Base-by-base conservation (phyloP, 2,329 filamentous ascomycete genomes). In the Dryadomyces sulphureus region DNA sequence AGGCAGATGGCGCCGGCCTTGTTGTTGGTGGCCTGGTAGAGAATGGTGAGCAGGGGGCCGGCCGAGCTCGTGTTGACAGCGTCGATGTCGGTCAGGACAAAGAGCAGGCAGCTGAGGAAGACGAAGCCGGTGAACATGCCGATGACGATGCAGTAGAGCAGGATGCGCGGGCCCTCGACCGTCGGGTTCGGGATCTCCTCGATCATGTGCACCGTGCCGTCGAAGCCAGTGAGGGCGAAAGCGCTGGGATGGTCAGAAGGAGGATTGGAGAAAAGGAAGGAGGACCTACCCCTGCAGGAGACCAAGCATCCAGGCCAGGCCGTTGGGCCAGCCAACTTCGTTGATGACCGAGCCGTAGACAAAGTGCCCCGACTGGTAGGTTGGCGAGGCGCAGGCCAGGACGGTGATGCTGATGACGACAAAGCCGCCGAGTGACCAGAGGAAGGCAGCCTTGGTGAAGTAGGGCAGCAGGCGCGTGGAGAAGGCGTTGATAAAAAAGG, bases 291-390 rank as follows among this genome's bases (percentile, higher is more conserved):
- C 68, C 53, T 73, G 74, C 1, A 79, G 59, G 39, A 74, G 57
- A 1, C 70, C 70, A n/a, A 74, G 60, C 43, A 72, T 56, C 70
- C 70, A 79, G 3, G 75, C 65, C 30, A 84, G 57, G 0, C 79
- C 79, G 59, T 83, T 76, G 0, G 80, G 79, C 80, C 79, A 84
- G 38, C 77, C 78, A 8, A 75, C 77, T 41, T 72, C 59, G 52
- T 87, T 87, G 57, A 82, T 72, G 55, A 86, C 85, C 2, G 74
- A 60, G 5, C 70, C 66, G 51, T 82, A 85, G 11, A 85, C 81
- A 45, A 81, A 83, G 9, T 69, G 59, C 16, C 69, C 81, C 7
- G 69, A 72, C 54, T 78, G 77, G 55, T 75, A 86, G 52, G 79
- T 65, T 0, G 79, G 79, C 2, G 80, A 72, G 0, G 79, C 68